These are phyloP conservation scores for Cutaneotrichosporon mucoides DNA, from an alignment of 1,284 basidiomycete genomes.

Conservation along the genomic window DNA sequence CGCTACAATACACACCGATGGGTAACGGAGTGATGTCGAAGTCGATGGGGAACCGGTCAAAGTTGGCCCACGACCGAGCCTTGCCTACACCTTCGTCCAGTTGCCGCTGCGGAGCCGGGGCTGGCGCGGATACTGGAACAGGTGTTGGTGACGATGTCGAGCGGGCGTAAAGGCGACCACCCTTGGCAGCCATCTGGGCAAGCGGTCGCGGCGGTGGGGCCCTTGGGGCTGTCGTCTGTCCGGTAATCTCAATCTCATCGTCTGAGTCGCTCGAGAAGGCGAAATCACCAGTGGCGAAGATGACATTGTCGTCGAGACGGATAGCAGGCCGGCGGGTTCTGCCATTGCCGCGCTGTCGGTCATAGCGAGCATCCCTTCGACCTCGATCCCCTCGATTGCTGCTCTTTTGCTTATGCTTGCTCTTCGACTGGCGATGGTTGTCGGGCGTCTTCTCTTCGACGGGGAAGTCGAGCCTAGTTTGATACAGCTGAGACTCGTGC, in stretches of 20 bases:
- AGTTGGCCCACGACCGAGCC: constrained; percentile 47
- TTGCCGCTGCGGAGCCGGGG: constrained; percentile 7
- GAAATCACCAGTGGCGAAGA: constrained; percentile 41
- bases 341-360: too few species aligned
- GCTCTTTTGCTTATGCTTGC: neutral
- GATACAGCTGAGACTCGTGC: constrained; percentile 13
- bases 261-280: constrained; percentile 30
- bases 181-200: neutral
- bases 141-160: neutral
- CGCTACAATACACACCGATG: constrained; percentile 34
- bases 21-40: constrained; percentile 47
- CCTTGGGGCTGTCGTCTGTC: too few species aligned
- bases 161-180: neutral
- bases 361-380: too few species aligned
- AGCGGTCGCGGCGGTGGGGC: too few species aligned
- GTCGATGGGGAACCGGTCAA: constrained; percentile 44
- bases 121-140: neutral
- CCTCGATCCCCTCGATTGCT: neutral
- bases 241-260: constrained; percentile 1
- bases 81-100: constrained; percentile 40
- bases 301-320: constrained; percentile 38
- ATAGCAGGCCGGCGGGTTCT: too few species aligned
- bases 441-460: constrained; percentile 8
- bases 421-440: neutral
- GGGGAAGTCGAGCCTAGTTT: constrained; percentile 36